Evolutionary conservation across 2,329 filamentous ascomycete species (phyloP), one percentile per base, ranked within the genome.

Genomic region (Talaromyces sp.): DNA sequence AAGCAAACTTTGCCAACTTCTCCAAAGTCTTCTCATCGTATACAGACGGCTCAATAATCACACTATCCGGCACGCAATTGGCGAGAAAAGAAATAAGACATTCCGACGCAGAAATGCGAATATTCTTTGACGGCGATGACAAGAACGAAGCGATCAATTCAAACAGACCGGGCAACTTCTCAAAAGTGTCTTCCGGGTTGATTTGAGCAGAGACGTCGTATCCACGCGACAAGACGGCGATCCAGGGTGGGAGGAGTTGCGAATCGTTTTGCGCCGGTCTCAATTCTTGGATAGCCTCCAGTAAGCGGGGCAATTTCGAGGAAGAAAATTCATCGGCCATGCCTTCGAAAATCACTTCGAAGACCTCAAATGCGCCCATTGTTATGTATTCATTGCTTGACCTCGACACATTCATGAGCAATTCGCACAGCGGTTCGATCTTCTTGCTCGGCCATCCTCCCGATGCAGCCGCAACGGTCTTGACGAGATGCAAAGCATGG

Each of bases 371-470:
- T 0, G 93, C 91, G 11, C 92, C 90, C 89, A 98, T 96, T 37
- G 93, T 96, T 83, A 99, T 89, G 77, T 94, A 96, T 75, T 98
- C 93, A 76, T 96, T 97, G 77, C 88, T 95, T 9, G 91, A 93
- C 73, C 89, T 89, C 35, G 94, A 94, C 67, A 98, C 96, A 70
- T 89, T 88, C 70, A 99, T 86, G 65, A 99, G 81, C 62, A 97
- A 81, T 77, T 98, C 93, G 77, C 93, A 97, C 39, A 99, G 82
- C 2, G 90, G 84, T 79, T 99, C 95, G 63, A 97, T 96, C 80
- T 96, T 97, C 81, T 90, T 92, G 81, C 90, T 97, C 0, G 95
- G 95, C 95, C 95, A 99, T 60, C 95, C 95, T 47, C 92, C 91
- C 66, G 92, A 94, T 5, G 92, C 92, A 3, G 86, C 85, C 0